These are phyloP conservation scores for Wallacemonas sp. DNA, from an alignment of 208 protist genomes.

Conservation along the genomic window DNA sequence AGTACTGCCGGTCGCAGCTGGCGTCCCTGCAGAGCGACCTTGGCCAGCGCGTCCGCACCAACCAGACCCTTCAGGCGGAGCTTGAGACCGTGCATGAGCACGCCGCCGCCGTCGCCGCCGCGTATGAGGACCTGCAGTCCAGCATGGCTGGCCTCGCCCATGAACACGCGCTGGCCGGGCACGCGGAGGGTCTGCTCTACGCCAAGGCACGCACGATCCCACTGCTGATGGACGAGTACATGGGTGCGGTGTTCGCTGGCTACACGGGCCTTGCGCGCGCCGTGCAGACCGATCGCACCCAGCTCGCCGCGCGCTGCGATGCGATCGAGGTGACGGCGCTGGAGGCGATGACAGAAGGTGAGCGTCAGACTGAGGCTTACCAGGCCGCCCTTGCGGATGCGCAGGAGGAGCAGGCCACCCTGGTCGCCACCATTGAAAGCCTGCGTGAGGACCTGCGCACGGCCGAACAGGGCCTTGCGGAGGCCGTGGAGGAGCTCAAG, in stretches of 20 bases:
- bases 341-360: conserved; percentile 63
- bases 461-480: conserved; percentile 24
- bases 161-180: conserved; percentile 19
- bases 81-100: conserved; percentile 49
- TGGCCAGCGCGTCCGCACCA: conserved; percentile 38
- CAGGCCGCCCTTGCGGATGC: conserved; percentile 49
- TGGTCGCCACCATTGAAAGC: conserved; percentile 24
- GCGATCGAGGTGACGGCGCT: conserved; percentile 50
- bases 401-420: conserved; percentile 41
- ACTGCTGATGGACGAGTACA: conserved; percentile 33
- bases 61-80: conserved; percentile 45
- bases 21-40: conserved; percentile 47
- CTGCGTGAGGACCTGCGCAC: conserved; percentile 33
- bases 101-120: conserved; percentile 28
- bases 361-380: conserved; percentile 53
- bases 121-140: conserved; percentile 43
- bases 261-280: conserved; percentile 38
- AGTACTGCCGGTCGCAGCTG: conserved; percentile 39
- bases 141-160: conserved; percentile 17
- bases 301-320: conserved; percentile 47
- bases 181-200: conserved; percentile 44
- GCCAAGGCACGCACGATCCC: conserved; percentile 61
- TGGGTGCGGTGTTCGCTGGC: conserved; percentile 21
- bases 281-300: conserved; percentile 29
- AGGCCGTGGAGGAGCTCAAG: conserved; percentile 31